Conservation (phyloP, 192 early-diverging fungal species). For the Pilaira anomala region DNA sequence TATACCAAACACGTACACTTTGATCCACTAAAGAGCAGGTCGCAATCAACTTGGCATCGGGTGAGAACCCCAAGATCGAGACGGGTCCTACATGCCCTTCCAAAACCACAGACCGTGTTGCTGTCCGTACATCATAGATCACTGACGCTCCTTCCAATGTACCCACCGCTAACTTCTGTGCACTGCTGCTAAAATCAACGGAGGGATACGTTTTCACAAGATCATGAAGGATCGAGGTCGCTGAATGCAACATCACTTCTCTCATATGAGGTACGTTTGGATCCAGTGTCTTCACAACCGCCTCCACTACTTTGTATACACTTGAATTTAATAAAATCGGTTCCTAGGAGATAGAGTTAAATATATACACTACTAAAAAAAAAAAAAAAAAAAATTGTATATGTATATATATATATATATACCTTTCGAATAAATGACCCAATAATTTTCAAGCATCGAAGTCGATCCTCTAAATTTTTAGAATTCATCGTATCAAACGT, state of each 20-base stretch:
- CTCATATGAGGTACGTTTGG: constrained; percentile 72
- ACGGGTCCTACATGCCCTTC: constrained; percentile 74
- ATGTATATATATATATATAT: background rate
- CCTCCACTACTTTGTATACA: constrained; percentile 64
- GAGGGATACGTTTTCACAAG: constrained; percentile 68
- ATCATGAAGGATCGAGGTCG: constrained; percentile 55
- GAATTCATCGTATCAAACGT: constrained; percentile 73
- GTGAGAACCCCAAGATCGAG: constrained; percentile 70
- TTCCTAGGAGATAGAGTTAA: constrained; percentile 41
- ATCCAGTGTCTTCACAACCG: constrained; percentile 80
- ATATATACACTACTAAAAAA: background rate
- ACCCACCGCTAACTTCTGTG: constrained; percentile 78
- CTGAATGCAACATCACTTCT: constrained; percentile 61
- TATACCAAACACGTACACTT: constrained; percentile 72
- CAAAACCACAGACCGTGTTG: constrained; percentile 69
- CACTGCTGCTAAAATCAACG: constrained; percentile 67
- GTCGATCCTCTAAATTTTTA: constrained; percentile 55
- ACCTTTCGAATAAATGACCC: constrained; percentile 76
- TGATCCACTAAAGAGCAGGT: constrained; percentile 69
- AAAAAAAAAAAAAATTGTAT: too few relatives aligned
- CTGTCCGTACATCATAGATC: constrained; percentile 82
- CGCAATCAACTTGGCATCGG: constrained; percentile 72
- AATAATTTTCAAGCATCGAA: constrained; percentile 61
- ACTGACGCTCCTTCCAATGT: constrained; percentile 69
- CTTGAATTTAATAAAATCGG: constrained; percentile 62